Percentiles rank a stretch among this genome's conserved stretches.
phyloP scores from a whole-genome alignment of 2,329 filamentous ascomycete genomes.

The Arthroderma sp. region DNA sequence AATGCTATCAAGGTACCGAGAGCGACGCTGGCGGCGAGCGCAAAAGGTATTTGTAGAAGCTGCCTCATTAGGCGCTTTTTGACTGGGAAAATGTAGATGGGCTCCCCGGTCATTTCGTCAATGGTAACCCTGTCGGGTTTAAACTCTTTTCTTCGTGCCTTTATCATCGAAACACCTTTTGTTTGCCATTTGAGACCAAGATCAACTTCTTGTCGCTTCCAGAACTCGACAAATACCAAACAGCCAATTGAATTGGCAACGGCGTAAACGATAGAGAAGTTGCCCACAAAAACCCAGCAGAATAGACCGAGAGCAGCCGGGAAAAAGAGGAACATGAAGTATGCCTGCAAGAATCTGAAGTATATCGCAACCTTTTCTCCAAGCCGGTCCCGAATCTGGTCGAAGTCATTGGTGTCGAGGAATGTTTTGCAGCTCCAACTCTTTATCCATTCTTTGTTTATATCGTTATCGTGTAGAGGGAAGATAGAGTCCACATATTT shows the following conservation, averaged over 20 bases:
- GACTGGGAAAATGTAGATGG: constrained; percentile 60
- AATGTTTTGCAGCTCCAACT: constrained; percentile 60
- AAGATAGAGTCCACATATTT: constrained; percentile 61
- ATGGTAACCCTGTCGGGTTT: constrained; percentile 61
- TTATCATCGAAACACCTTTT: constrained; percentile 67
- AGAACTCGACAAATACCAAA: constrained; percentile 83
- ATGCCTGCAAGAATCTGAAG: constrained; percentile 85
- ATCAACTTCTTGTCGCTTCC: constrained; percentile 87
- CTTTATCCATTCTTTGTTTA: constrained; percentile 65
- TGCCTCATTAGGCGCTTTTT: constrained; percentile 64
- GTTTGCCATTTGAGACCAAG: constrained; percentile 81
- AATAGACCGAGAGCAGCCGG: constrained; percentile 65
- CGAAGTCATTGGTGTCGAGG: constrained; percentile 52
- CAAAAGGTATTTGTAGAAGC: constrained; percentile 73
- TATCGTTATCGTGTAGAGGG: constrained; percentile 61
- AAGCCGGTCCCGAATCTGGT: constrained; percentile 61
- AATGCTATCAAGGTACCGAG: constrained; percentile 72
- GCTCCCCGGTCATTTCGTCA: constrained; percentile 73
- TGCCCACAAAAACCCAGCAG: constrained; percentile 69
- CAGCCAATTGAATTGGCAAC: constrained; percentile 72
- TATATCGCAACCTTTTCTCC: constrained; percentile 82
- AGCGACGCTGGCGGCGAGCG: constrained; percentile 54
- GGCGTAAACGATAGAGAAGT: constrained; percentile 72
- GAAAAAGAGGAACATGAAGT: constrained; percentile 74
- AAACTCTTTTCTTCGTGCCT: constrained; percentile 66